Percentiles rank a stretch among this genome's conserved stretches.
Conservation (phyloP, 306 rosid species). For the Dicorynia guianensis region DNA sequence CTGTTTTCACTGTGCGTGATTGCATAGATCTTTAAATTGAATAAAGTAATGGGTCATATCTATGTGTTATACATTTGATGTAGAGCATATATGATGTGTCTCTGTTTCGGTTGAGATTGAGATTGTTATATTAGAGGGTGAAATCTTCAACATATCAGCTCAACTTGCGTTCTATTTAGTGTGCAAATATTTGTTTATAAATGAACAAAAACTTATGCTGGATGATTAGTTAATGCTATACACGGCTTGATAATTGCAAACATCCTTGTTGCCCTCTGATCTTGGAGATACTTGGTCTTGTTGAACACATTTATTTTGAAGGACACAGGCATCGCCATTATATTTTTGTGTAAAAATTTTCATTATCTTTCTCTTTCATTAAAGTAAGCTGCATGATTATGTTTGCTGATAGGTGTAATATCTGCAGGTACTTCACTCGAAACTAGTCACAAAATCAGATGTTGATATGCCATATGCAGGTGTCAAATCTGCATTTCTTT, state of each 20-base stretch:
- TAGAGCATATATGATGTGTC: background rate
- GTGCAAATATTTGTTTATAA: slow-evolving; percentile 25
- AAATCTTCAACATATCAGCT: slow-evolving; percentile 28
- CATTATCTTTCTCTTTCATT: background rate
- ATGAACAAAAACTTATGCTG: slow-evolving; percentile 26
- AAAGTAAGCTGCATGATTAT: slow-evolving; percentile 38
- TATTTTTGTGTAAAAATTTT: slow-evolving; percentile 1
- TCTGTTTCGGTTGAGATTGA: background rate
- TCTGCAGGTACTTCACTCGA: slow-evolving; percentile 81
- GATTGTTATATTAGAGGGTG: slow-evolving; percentile 12
- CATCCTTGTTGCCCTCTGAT: slow-evolving; percentile 22
- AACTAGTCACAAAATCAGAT: slow-evolving; percentile 59
- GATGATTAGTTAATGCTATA: slow-evolving; percentile 32
- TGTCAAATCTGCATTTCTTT: slow-evolving; percentile 72
- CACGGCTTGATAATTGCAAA: background rate
- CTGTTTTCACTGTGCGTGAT: slow-evolving; percentile 22
- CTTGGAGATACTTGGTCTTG: slow-evolving; percentile 23
- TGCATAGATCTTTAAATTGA: background rate
- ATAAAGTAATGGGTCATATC: slow-evolving; percentile 17
- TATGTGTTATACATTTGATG: slow-evolving; percentile 13
- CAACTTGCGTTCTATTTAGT: slow-evolving; percentile 1
- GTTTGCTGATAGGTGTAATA: slow-evolving; percentile 37
- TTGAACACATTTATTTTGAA: slow-evolving; percentile 18
- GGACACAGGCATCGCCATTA: slow-evolving; percentile 9
- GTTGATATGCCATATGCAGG: slow-evolving; percentile 39